Evolutionary conservation across 2,329 filamentous ascomycete species (phyloP).

Genomic region (Aspergillus sp.): DNA sequence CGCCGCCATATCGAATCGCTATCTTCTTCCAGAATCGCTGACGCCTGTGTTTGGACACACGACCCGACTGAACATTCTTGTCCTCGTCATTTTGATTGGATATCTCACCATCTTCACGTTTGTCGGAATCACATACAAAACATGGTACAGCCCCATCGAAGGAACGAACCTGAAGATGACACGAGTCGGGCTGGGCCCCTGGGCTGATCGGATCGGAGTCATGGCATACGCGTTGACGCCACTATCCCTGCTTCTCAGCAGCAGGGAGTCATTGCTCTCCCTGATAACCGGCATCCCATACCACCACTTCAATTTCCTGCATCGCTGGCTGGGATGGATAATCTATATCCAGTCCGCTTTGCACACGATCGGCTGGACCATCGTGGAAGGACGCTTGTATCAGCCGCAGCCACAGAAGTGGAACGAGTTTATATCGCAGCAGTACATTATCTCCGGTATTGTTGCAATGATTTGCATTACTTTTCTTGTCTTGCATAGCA

Average conservation of each 20-base stretch:
- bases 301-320: conserved; percentile 70
- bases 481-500: conserved; percentile 55
- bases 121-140: conserved; percentile 60
- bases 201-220: conserved; percentile 61
- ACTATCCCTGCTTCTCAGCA: conserved; percentile 60
- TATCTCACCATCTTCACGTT: conserved; percentile 66
- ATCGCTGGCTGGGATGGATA: conserved; percentile 68
- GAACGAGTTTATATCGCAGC: conserved; percentile 52
- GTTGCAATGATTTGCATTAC: conserved; percentile 61
- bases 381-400: conserved; percentile 61
- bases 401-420: conserved; percentile 61
- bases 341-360: conserved; percentile 62
- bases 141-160: conserved; percentile 64
- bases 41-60: conserved; percentile 58
- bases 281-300: conserved; percentile 67
- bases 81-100: conserved; percentile 50
- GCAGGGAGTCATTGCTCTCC: conserved; percentile 62
- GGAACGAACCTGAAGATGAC: conserved; percentile 53
- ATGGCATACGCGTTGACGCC: conserved; percentile 69
- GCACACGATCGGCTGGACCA: conserved; percentile 65
- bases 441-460: conserved; percentile 67
- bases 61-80: conserved; percentile 60
- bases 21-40: conserved; percentile 56
- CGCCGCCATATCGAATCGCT: conserved; percentile 39
- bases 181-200: conserved; percentile 59